Evolutionary conservation across 2,329 filamentous ascomycete species (phyloP).

Genomic region (Graphilbum fragrans): DNA sequence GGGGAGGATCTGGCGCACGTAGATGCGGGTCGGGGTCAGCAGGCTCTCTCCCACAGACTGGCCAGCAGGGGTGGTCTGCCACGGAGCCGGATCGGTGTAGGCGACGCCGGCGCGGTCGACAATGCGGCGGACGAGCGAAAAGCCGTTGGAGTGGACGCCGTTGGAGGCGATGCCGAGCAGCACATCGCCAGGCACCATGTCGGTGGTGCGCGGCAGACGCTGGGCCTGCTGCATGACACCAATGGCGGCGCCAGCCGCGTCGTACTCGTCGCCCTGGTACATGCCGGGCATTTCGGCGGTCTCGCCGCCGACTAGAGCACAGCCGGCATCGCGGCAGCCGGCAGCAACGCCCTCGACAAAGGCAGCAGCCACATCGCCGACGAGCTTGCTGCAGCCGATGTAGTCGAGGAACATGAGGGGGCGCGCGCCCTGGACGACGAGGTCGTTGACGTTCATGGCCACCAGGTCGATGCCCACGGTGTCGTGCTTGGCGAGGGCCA

Average conservation of each 20-base stretch:
- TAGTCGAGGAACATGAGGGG: slow-evolving; percentile 97
- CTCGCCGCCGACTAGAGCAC: slow-evolving; percentile 90
- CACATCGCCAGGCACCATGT: slow-evolving; percentile 73
- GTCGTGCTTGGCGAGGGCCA: slow-evolving; percentile 78
- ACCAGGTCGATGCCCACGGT: slow-evolving; percentile 95
- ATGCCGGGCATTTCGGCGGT: slow-evolving; percentile 98
- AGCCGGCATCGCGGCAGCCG: slow-evolving; percentile 74
- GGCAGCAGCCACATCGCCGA: slow-evolving; percentile 63
- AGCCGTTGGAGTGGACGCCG: slow-evolving; percentile 92
- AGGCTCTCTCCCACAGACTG: slow-evolving; percentile 52
- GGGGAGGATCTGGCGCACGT: slow-evolving; percentile 69
- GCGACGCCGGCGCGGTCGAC: slow-evolving; percentile 59
- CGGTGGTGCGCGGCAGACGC: slow-evolving; percentile 62
- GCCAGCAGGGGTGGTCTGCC: slow-evolving; percentile 23
- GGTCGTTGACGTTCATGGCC: slow-evolving; percentile 97
- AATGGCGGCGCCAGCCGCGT: slow-evolving; percentile 81
- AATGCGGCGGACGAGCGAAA: slow-evolving; percentile 89
- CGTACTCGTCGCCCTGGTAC: slow-evolving; percentile 81
- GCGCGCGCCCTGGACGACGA: slow-evolving; percentile 90
- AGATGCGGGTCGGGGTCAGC: slow-evolving; percentile 84
- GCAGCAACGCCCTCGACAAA: slow-evolving; percentile 86
- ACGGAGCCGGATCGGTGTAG: slow-evolving; percentile 66
- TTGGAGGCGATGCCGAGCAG: slow-evolving; percentile 76
- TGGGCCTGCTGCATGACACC: slow-evolving; percentile 62
- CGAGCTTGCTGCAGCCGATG: slow-evolving; percentile 84